Base-by-base conservation (phyloP, 2,329 filamentous ascomycete genomes). In the Chaetomiaceae sp. region DNA sequence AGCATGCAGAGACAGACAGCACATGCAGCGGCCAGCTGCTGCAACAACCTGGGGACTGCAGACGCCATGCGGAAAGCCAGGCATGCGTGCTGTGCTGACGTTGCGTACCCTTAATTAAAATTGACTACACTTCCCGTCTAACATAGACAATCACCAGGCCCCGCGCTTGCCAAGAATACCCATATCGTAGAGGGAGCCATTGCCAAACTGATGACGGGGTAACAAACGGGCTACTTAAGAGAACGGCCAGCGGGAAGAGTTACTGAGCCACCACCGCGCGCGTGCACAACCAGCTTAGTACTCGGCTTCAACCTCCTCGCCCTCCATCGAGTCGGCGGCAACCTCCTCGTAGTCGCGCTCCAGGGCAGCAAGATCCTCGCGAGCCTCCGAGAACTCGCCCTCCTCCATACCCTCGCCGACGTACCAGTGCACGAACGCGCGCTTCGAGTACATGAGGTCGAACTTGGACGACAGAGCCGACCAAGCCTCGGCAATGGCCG, bases 351-450 rank as follows among this genome's bases (percentile, higher is more conserved):
- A 98, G 69, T 98, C 91, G 60, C 90, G 85, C 82, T 98, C 93
- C 55, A 98, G 81, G 60, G 93, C 93, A 68, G 93, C 93, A 69
- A 98, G 76, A 75, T 98, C 93, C 76, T 98, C 93, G 70, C 93
- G 90, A 56, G 93, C 93, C 79, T 98, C 93, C 48, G 88, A 95
- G 82, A 98, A 98, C 74, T 98, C 93, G 72, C 93, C 93, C 73
- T 98, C 93, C 80, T 98, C 93, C 93, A 98, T 98, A 83, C 93
- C 93, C 79, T 97, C 93, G 76, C 93, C 93, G 66, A 98, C 93
- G 65, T 97, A 98, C 93, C 93, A 98, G 76, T 98, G 93, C 57
- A 98, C 93, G 74, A 98, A 98, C 54, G 93, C 93, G 77, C 93
- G 93, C 86, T 98, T 98, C 70, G 88, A 94, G 84, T 97, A 96